A percentile compares a stretch with the other conserved stretches of the same genome.
Evolutionary conservation across 768 basidiomycete genomes (phyloP).

Genomic region (Suillus paluster): DNA sequence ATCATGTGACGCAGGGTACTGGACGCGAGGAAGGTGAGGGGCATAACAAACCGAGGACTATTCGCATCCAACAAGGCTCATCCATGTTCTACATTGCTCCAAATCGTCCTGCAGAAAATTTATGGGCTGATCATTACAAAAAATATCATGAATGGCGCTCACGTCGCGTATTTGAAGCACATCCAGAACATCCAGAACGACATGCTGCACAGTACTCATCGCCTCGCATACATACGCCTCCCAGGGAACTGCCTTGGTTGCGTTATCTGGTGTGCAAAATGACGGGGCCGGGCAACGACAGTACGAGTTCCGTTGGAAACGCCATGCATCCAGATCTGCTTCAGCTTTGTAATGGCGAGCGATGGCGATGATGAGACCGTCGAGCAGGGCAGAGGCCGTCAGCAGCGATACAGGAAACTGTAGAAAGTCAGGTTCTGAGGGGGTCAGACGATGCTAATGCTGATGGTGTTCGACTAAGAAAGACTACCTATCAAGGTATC

Average conservation of each 20-base stretch:
- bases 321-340: constrained; percentile 16
- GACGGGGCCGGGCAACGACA: neutral
- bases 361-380: constrained; percentile 46
- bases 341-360: constrained; percentile 40
- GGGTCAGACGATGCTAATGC: neutral
- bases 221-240: constrained; percentile 18
- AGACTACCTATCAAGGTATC: constrained; percentile 43
- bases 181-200: constrained; percentile 30
- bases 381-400: constrained; percentile 55
- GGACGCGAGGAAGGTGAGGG: neutral
- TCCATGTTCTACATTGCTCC: constrained; percentile 28
- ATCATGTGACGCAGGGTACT: neutral
- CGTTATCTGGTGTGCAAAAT: neutral
- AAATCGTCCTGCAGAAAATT: constrained; percentile 23
- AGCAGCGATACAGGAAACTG: constrained; percentile 57
- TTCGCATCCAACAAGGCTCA: constrained; percentile 16
- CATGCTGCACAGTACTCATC: constrained; percentile 12
- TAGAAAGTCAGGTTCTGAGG: constrained; percentile 55
- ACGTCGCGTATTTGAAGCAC: constrained; percentile 27
- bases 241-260: constrained; percentile 14
- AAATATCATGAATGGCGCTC: neutral
- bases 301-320: neutral
- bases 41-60: constrained; percentile 4
- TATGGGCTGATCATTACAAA: neutral
- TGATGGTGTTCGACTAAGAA: neutral